Evolutionary conservation across 2,329 filamentous ascomycete genomes (phyloP).

Genomic region (Scytalidium lignicola): DNA sequence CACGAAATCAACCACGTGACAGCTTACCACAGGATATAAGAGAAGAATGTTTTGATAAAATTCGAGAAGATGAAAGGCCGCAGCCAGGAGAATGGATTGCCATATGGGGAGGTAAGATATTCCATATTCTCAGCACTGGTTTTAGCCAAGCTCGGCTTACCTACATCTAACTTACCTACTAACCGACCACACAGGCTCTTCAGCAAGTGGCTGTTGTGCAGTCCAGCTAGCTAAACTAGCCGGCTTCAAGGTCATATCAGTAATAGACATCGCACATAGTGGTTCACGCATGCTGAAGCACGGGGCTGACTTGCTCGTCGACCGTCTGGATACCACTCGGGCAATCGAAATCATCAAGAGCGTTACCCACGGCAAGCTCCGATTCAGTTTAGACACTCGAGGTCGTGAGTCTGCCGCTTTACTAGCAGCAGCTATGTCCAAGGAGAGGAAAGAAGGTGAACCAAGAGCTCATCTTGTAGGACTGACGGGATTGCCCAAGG

Average conservation of each 20-base stretch:
- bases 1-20: conserved; percentile 40
- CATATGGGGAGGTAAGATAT: conserved; percentile 62
- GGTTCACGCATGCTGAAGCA: conserved; percentile 50
- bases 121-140: neutral
- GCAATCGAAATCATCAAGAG: conserved; percentile 59
- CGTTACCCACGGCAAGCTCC: conserved; percentile 51
- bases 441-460: conserved; percentile 8
- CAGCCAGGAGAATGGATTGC: conserved; percentile 62
- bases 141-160: too few relatives aligned
- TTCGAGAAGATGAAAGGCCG: conserved; percentile 47
- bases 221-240: conserved; percentile 64
- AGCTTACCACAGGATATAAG: conserved; percentile 55
- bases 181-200: conserved; percentile 48
- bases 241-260: conserved; percentile 58
- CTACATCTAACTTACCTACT: too few relatives aligned
- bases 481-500: conserved; percentile 61
- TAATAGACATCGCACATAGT: conserved; percentile 64
- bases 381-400: conserved; percentile 65
- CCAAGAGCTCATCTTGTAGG: conserved; percentile 56
- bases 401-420: conserved; percentile 58
- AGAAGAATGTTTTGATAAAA: conserved; percentile 55
- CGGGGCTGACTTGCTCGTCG: conserved; percentile 59
- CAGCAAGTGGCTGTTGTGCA: conserved; percentile 62
- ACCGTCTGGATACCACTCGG: conserved; percentile 60
- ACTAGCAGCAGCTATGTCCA: conserved; percentile 32